Base-by-base conservation (phyloP, 2,329 filamentous ascomycete species). In the Exophiala mesophila region DNA sequence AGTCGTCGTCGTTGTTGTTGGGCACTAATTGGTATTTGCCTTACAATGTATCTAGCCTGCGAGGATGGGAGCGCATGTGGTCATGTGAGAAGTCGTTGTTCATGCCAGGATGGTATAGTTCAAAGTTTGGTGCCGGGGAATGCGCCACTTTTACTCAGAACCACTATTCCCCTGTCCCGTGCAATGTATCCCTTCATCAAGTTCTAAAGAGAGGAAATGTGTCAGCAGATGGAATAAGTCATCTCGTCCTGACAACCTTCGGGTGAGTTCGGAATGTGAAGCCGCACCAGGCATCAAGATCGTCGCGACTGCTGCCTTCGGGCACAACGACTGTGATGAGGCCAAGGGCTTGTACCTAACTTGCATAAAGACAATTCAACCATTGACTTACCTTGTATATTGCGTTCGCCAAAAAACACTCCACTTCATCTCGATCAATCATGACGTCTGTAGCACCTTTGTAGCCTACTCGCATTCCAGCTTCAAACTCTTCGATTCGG, bases 171-270 rank as follows among this genome's bases (percentile, higher is more conserved):
- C 55, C 85, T 80, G 55, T 95, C 89, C 41, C 90, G 83, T 21
- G 90, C 83, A 55, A 98, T 98, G 66, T 98, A 98, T 29, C 94
- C 92, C 67, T 97, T 98, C 86, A 98, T 95, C 17, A 92, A 73
- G 45, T 85, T 85, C 88, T 95, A 54, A 28, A 35, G 33, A 12
- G 24, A n/a, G 28, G 3, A 16, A 20, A 35, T 9, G 24, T 26
- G 42, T 51, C 42, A 44, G 44, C 42, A 38, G 30, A n/a, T 36
- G 9, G 20, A 16, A 30, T 36, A 30, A 24, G 24, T n/a, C n/a
- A n/a, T n/a, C n/a, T n/a, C n/a, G n/a, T n/a, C n/a, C n/a, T n/a
- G 13, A 28, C 10, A 19, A 30, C 4, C 12, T 19, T 44, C 54
- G 48, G 56, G 54, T 48, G 44, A 53, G 6, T 12, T 26, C 23